phyloP scores from a whole-genome alignment of 768 basidiomycete genomes.

The Lactarius quietus region DNA sequence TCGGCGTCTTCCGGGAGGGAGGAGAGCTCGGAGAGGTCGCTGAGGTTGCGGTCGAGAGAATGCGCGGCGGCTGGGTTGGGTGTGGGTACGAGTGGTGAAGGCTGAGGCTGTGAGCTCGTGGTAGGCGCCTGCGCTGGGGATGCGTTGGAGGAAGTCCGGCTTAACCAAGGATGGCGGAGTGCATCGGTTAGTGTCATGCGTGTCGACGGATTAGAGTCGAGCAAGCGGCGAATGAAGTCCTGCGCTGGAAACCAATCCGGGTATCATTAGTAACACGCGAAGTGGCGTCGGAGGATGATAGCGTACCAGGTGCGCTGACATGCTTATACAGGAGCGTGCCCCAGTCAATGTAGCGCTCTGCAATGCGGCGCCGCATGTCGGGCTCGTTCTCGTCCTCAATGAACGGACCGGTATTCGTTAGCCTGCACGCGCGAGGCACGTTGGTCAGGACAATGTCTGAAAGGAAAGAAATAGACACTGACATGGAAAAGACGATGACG shows the following conservation, averaged over 20 bases:
- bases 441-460: neutral
- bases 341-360: conserved; percentile 22
- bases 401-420: conserved; percentile 3
- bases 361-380: conserved; percentile 18
- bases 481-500: conserved; percentile 93
- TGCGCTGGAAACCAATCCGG: conserved; percentile 41
- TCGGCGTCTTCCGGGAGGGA: conserved; percentile 5
- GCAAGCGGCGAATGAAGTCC: conserved; percentile 63
- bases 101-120: neutral
- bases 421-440: conserved; percentile 1
- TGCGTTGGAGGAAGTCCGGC: neutral
- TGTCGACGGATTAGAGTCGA: conserved; percentile 55
- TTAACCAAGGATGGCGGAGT: conserved; percentile 75
- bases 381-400: conserved; percentile 16
- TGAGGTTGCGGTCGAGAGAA: neutral
- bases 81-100: neutral
- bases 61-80: neutral
- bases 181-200: conserved; percentile 75
- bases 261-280: conserved; percentile 4
- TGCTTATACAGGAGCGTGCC: neutral
- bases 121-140: neutral
- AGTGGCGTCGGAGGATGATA: neutral
- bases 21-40: conserved; percentile 17
- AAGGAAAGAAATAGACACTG: conserved; percentile 29
- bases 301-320: conserved; percentile 46